Percentiles rank a stretch among this genome's conserved stretches.
phyloP scores from a whole-genome alignment of 305 asterid species.

The Fraxinus baroniana region DNA sequence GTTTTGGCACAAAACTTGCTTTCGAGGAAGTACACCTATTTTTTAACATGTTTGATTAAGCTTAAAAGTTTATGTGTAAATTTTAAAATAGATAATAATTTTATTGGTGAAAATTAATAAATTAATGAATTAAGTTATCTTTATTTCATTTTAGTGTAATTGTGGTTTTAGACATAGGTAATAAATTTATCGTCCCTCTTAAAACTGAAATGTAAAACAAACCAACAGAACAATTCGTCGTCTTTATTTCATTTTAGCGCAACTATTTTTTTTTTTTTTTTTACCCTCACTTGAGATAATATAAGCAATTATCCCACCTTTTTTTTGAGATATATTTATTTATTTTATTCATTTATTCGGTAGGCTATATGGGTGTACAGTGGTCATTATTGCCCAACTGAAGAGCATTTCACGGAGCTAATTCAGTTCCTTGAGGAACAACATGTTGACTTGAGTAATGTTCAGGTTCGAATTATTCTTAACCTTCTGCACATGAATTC shows the following conservation, averaged over 20 bases:
- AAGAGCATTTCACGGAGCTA: conserved; percentile 41
- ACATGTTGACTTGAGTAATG: conserved; percentile 34
- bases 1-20: neutral
- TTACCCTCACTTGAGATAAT: neutral
- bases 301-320: neutral
- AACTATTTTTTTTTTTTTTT: no score
- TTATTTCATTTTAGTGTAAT: neutral
- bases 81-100: neutral
- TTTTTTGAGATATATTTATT: neutral
- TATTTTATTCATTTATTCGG: neutral
- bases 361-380: conserved; percentile 55
- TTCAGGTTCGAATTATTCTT: conserved; percentile 31
- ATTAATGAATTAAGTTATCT: neutral
- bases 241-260: neutral
- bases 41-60: neutral
- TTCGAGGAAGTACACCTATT: neutral
- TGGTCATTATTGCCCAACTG: conserved; percentile 52
- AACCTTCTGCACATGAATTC: neutral
- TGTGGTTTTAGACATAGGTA: neutral
- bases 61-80: no score
- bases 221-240: neutral
- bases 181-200: neutral
- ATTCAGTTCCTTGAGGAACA: conserved; percentile 41
- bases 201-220: neutral
- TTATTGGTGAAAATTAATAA: neutral